These are phyloP conservation scores for Kickxella alabastrina DNA, from an alignment of 192 early-diverging fungal species.

Conservation along the genomic window DNA sequence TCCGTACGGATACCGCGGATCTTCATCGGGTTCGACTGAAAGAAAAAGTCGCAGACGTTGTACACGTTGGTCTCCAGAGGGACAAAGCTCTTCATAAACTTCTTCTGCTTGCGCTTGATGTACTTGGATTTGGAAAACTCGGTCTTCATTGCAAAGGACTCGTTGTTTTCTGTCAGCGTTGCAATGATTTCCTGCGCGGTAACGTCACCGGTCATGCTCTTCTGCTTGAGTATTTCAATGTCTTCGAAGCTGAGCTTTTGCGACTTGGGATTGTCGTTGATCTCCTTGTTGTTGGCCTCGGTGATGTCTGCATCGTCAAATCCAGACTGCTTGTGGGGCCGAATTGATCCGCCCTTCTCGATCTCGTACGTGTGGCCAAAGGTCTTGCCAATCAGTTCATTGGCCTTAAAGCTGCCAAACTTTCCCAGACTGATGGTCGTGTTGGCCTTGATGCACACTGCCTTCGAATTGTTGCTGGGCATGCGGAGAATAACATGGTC, in stretches of 20 bases:
- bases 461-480: slow-evolving; percentile 82
- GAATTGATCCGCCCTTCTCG: slow-evolving; percentile 53
- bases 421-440: slow-evolving; percentile 76
- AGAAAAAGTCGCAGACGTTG: slow-evolving; percentile 75
- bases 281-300: slow-evolving; percentile 76
- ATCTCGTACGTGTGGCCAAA: slow-evolving; percentile 86
- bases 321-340: slow-evolving; percentile 24
- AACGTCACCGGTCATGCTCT: slow-evolving; percentile 66
- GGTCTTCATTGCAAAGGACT: slow-evolving; percentile 87
- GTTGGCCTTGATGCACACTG: slow-evolving; percentile 63
- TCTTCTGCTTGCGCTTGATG: slow-evolving; percentile 79
- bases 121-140: slow-evolving; percentile 96
- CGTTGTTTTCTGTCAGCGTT: slow-evolving; percentile 75
- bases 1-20: slow-evolving; percentile 75
- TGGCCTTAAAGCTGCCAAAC: slow-evolving; percentile 80
- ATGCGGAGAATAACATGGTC: slow-evolving; percentile 73
- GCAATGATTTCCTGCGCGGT: slow-evolving; percentile 72
- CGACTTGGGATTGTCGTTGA: slow-evolving; percentile 65
- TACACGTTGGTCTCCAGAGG: slow-evolving; percentile 72
- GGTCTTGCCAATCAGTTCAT: slow-evolving; percentile 75
- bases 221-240: slow-evolving; percentile 76
- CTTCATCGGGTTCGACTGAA: slow-evolving; percentile 72
- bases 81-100: slow-evolving; percentile 82
- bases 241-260: slow-evolving; percentile 80
- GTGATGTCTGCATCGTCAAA: slow-evolving; percentile 64